Base-by-base conservation (phyloP, 2,329 filamentous ascomycete genomes). In the Ilyonectria mors-panacis region DNA sequence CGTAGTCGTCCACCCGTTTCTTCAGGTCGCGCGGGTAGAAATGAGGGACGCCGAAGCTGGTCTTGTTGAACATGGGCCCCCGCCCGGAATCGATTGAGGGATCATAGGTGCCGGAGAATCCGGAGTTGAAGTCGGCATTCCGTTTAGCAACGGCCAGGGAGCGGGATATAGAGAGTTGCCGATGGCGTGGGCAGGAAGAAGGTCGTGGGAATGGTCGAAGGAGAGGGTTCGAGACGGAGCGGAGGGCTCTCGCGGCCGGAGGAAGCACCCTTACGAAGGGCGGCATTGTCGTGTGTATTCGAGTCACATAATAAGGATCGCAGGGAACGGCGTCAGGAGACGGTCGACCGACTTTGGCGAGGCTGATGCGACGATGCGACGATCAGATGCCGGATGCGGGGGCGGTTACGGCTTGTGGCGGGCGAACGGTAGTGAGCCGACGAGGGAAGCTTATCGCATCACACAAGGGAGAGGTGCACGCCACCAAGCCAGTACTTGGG, bases 1-100 rank as follows among this genome's bases (percentile, higher is more conserved):
- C 95, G 79, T 97, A 99, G 78, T 96, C 93, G 79, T 99, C 96
- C 35, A 98, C 90, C 76, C 96, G 93, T 77, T 94, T 91, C 85
- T 98, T 98, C 75, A 99, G 86, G 73, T 90, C 86, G 65, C 87
- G 85, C 2, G 89, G 89, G 61, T 91, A 92, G 78, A 91, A 89
- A 58, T 87, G 84, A 2, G 89, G 88, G 17, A 90, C 88, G 60
- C 89, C 89, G 70, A 88, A 87, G 61, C 80, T 86, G 62, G 82
- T 75, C 77, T 88, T 88, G 67, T 80, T 85, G 77, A 89, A 90
- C 85, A 90, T 90, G 44, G 88, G 88, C 3, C 88, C 88, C 9
- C 87, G 84, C 35, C 85, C 85, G n/a, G 77, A 70, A 21, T 89
- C 86, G 60, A 83, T 78, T 35, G 79, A 79, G 10, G 88, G 88